Base-by-base conservation (phyloP, 176 grass and related monocot species). In the Aegilops tauschii region DNA sequence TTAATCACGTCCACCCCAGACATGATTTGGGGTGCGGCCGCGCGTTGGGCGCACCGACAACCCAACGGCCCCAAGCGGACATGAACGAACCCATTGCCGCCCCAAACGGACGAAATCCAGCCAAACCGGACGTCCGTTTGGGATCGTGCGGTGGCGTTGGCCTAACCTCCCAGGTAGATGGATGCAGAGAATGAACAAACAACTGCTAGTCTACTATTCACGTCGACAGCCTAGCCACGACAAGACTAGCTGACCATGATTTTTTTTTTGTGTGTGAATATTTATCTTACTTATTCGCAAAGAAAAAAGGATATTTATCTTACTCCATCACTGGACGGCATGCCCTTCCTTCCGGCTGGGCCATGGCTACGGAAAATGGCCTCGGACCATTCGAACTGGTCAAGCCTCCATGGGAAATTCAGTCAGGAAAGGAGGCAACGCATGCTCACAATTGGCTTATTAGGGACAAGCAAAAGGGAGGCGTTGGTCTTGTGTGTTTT, bases 401-500 rank as follows among this genome's bases (percentile, higher is more conserved):
- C 76, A 87, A 84, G 36, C 50, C 81, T 62, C 76, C 21, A n/a
- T 81, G 34, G 80, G 45, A 36, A 69, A 36, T 66, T 61, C 40
- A 47, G 12, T 2, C n/a, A 45, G n/a, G 40, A 23, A 17, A 85
- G 82, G 77, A 36, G 61, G 62, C 78, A 70, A 73, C 27, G 17
- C 42, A 17, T 32, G 44, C 8, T 36, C 63, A 44, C 75, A 18
- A 40, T 49, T 62, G 67, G 68, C 84, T 72, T 29, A 4, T 47
- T 12, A 47, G 44, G 40, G 12, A 47, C 3, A 13, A 37, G 67
- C 27, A 36, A 69, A 80, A 49, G 58, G 32, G 7, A 63, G 35
- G 34, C 68, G 30, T 36, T 39, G n/a, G 76, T 8, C 7, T 82
- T 65, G 37, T 91, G 85, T 87, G 74, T 85, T 30, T 80, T 67